Evolutionary conservation across 2,329 filamentous ascomycete genomes (phyloP), one percentile per base, ranked within the genome.

Genomic region (Fusarium liriodendri): DNA sequence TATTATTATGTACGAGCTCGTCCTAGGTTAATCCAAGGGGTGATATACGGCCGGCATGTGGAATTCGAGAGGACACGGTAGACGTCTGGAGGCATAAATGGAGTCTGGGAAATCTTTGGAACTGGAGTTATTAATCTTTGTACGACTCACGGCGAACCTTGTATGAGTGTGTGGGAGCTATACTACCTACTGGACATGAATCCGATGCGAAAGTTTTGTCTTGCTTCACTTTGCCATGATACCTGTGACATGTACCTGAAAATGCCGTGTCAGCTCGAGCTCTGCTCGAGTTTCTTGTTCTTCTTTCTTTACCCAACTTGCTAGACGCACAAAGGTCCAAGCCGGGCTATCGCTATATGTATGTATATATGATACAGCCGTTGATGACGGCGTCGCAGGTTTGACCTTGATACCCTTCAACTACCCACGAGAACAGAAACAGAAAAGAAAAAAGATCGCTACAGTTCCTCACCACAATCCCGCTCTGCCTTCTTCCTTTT

Each of bases 1-100:
- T 75, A 92, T 97, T 75, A 97, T 97, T 80, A 82, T 95, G 69
- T 97, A 95, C 84, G 93, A 95, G 84, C 85, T 97, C 45, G 87
- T 95, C 55, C 86, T 95, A 32, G 94, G 94, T 67, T 95, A 86
- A 88, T 68, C 25, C 16, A 29, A 38, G 42, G 29, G 27, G 52
- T 18, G 3, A 22, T 54, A 25, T 45, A 47, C 57, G 40, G 32
- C 33, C 22, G 18, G 10, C 55, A 54, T 55, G 54, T 20, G 33
- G 57, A 47, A 55, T 65, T 47, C 45, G 65, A 76, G 63, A 72
- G 67, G 66, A 76, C 74, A 70, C 64, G 52, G 59, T 69, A 69
- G 50, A 74, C 55, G 52, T 67, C 62, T 72, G 60, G 62, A 69
- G 64, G 67, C 69, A 77, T 71, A 62, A 73, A 70, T 60, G 72